Percentiles rank a stretch among this genome's conserved stretches.
Conservation (phyloP, 805 yeast species). For the Lipomyces sp. region DNA sequence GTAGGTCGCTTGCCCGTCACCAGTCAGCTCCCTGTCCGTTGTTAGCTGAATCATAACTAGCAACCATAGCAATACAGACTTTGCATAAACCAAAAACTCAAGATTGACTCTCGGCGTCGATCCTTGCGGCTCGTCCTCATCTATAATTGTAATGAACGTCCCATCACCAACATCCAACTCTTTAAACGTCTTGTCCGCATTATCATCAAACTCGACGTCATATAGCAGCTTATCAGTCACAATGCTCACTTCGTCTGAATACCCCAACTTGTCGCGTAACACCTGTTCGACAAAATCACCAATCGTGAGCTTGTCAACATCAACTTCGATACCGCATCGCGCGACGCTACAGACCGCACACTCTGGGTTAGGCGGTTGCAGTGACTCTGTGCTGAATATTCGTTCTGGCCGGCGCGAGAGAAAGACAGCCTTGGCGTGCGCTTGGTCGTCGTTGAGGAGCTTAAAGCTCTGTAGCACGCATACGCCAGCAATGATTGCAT, state of each 20-base stretch:
- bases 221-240: constrained; percentile 70
- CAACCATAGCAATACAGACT: not conserved
- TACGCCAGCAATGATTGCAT: constrained; percentile 92
- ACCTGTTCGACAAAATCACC: constrained; percentile 55
- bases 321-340: constrained; percentile 42
- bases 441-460: constrained; percentile 47
- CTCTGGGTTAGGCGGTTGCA: constrained; percentile 66
- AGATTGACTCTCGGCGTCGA: constrained; percentile 54
- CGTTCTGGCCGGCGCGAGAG: constrained; percentile 62
- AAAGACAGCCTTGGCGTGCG: constrained; percentile 50
- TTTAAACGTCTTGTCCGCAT: constrained; percentile 54
- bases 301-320: constrained; percentile 48
- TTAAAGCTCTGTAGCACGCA: constrained; percentile 75
- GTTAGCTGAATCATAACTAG: not conserved
- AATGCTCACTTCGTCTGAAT: constrained; percentile 60
- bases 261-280: constrained; percentile 57
- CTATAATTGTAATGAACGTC: constrained; percentile 70
- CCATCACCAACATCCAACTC: constrained; percentile 64
- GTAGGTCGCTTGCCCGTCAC: not conserved
- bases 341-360: constrained; percentile 61
- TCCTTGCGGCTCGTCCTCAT: constrained; percentile 76
- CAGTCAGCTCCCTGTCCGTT: not conserved
- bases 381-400: constrained; percentile 65
- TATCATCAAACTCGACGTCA: constrained; percentile 89
- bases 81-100: constrained; percentile 43